Base-by-base conservation (phyloP, 2,329 filamentous ascomycete genomes). In the Beauveria sp. region DNA sequence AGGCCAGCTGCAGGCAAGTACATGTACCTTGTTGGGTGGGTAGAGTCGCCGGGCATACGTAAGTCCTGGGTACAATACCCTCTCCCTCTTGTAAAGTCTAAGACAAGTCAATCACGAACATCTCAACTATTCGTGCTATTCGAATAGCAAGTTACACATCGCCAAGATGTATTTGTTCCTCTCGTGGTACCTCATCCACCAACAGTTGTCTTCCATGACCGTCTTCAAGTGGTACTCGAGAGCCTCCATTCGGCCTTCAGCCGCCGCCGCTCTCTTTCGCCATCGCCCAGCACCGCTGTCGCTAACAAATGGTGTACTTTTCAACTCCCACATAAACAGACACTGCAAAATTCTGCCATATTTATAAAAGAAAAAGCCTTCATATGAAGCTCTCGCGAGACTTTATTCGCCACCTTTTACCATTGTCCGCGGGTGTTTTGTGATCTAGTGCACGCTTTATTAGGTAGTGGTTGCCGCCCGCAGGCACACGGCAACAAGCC, bases 1-100 rank as follows among this genome's bases (percentile, higher is more conserved):
- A 42, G 50, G 22, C 10, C 40, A 16, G 38, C 52, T 18, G 24
- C 38, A 10, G 18, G 7, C 8, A 16, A 5, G 4, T 20, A 20
- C 47, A 52, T 22, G 47, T 52, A 52, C 45, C 34, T 50, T 24
- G 45, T 26, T 49, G 18, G 45, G 55, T n/a, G 22, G 42, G 20
- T 18, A 20, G 4, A 12, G 14, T 10, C 24, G 10, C n/a, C 3
- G 3, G n/a, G 55, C 26, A 58, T 40, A 50, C 55, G 30, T 50
- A 58, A 50, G 55, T 49, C 45, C 14, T 46, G 45, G 45, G 30
- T 58, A 58, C 55, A 58, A 50, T 58, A 50, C 55, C 55, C 55
- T 38, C 9, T 30, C 16, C 12, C 12, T 14, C 34, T 38, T 38
- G 12, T 38, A 38, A 28, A 38, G 34, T 51, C 49, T n/a, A 28